Conservation (phyloP, 352 stramenopile genomes). For the Globisporangium megalacanthum region DNA sequence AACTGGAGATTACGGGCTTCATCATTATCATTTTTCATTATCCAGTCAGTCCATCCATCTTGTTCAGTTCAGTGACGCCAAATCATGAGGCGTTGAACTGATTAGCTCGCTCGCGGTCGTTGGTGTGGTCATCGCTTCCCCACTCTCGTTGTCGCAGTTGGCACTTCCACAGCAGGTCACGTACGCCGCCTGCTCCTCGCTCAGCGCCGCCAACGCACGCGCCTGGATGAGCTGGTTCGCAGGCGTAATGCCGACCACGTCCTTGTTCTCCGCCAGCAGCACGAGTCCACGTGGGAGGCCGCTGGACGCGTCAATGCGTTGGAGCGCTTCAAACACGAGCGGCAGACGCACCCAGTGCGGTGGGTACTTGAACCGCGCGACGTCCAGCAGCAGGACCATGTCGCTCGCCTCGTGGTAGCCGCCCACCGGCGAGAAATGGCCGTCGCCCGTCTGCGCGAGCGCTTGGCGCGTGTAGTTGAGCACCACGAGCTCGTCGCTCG, state of each 20-base stretch:
- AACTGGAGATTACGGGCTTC: too few relatives aligned
- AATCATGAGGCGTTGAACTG: too few relatives aligned
- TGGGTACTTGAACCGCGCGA: slow-evolving; percentile 95
- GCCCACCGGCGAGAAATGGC: slow-evolving; percentile 97
- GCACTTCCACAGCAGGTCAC: background rate
- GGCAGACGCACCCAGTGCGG: slow-evolving; percentile 79
- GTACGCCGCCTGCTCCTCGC: too few relatives aligned
- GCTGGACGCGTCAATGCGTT: slow-evolving; percentile 39
- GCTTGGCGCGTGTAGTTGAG: slow-evolving; percentile 90
- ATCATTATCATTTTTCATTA: too few relatives aligned
- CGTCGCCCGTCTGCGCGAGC: slow-evolving; percentile 93
- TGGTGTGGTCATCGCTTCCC: background rate
- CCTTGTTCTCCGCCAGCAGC: slow-evolving; percentile 24
- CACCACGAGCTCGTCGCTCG: slow-evolving; percentile 84
- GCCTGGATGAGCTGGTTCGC: slow-evolving; percentile 36
- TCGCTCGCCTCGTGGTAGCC: slow-evolving; percentile 91
- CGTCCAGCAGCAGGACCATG: slow-evolving; percentile 95
- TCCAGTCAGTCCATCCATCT: slow-evolving; percentile 1
- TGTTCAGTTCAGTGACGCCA: too few relatives aligned
- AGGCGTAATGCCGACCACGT: slow-evolving; percentile 31
- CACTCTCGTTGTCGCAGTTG: background rate
- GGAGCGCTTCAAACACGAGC: slow-evolving; percentile 45
- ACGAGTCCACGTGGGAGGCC: slow-evolving; percentile 21
- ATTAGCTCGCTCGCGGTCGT: background rate
- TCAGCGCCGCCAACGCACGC: too few relatives aligned